Base-by-base conservation (phyloP, 1,139 yeast genomes). In the Candida anutae region DNA sequence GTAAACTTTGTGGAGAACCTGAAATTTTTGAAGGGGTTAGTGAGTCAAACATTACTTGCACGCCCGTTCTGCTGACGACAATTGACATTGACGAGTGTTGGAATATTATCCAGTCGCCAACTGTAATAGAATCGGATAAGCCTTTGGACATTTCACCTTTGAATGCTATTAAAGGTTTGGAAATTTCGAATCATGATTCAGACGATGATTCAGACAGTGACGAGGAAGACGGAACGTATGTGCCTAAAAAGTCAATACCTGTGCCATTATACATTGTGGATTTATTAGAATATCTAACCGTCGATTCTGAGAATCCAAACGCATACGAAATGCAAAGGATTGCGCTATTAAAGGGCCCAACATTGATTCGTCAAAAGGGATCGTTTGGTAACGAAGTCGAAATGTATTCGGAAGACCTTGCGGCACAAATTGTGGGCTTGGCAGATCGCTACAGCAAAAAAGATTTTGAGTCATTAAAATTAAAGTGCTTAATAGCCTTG, bases 181-280 rank as follows among this genome's bases (percentile, higher is more conserved):
- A 23, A 5, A 21, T 5, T 14, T 14, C 18, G 6, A 9, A n/a
- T 17, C 17, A 20, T 25, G 30, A 29, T 30, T 23, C 26, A n/a
- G 47, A 50, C 3, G 74, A 66, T 21, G 73, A 67, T 31, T 60
- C 68, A n/a, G 78, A 71, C 30, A n/a, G n/a, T n/a, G n/a, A n/a
- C n/a, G 67, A 61, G 16, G 77, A 71, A 15, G 79, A 73, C 30
- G 72, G 70, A 1, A 53, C 69, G 3, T 36, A 62, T 21, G 58
- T 55, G n/a, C 50, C 50, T 23, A 55, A 48, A 13, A 46, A 52
- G 6, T 53, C 46, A n/a, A 53, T 73, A 0, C 43, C 62, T 0
- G 53, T 62, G 4, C 88, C 88, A 0, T 61, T 77, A 2, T 81
- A 78, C 41, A 56, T 81, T 16, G 71, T 73, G 34, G 83, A 77